Conservation (phyloP, 2,329 filamentous ascomycete genomes). For the Colletotrichum musae region DNA sequence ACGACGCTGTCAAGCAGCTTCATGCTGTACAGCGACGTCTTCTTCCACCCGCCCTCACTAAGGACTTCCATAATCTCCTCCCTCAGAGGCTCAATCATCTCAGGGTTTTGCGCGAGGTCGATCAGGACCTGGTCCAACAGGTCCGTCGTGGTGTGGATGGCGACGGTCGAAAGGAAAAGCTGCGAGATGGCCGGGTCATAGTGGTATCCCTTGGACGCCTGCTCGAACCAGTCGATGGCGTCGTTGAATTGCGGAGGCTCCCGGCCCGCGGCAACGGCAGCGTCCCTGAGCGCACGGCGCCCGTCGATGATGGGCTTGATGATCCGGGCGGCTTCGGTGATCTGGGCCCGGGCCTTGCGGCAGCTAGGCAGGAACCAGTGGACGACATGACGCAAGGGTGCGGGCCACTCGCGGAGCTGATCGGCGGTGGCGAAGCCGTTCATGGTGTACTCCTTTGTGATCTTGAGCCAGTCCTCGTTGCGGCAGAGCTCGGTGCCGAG, state of each 20-base stretch:
- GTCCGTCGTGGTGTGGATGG: constrained; percentile 60
- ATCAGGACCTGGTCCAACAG: constrained; percentile 53
- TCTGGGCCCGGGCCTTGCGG: constrained; percentile 52
- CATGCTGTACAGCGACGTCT: constrained; percentile 54
- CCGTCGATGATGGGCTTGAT: constrained; percentile 50
- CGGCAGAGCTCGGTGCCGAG: constrained; percentile 61
- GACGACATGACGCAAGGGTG: constrained; percentile 55
- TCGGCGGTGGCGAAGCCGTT: constrained; percentile 53
- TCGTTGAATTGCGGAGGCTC: constrained; percentile 47
- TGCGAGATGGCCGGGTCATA: constrained; percentile 80
- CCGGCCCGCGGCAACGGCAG: constrained; percentile 40
- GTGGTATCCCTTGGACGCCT: constrained; percentile 61
- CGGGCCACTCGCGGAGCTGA: constrained; percentile 58
- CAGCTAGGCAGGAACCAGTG: constrained; percentile 61
- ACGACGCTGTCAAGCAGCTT: constrained; percentile 58
- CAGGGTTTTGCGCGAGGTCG: constrained; percentile 55
- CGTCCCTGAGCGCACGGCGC: constrained; percentile 46
- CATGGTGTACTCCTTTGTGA: constrained; percentile 60
- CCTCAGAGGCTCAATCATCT: constrained; percentile 56
- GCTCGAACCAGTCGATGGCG: constrained; percentile 60
- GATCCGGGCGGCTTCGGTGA: constrained; percentile 54
- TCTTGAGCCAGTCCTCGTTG: constrained; percentile 62
- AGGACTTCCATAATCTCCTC: constrained; percentile 57
- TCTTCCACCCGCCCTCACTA: constrained; percentile 52
- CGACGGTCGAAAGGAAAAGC: constrained; percentile 79